Conservation (phyloP, 805 yeast species). For the Saccharomycopsis olivae region DNA sequence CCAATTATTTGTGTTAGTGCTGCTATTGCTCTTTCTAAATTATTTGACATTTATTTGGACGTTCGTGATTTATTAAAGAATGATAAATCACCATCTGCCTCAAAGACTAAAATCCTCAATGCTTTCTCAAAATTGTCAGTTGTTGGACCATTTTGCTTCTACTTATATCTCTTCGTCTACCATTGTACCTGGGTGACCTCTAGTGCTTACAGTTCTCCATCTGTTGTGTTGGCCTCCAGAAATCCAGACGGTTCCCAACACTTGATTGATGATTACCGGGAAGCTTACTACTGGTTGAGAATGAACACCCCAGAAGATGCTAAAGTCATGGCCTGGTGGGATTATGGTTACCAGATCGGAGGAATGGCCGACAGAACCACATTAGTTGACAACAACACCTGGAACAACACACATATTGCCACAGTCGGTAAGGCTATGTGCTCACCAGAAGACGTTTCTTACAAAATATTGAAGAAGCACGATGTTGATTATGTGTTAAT, state of each 20-base stretch:
- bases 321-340: constrained; percentile 99
- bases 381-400: constrained; percentile 94
- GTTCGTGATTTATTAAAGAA: constrained; percentile 27
- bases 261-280: constrained; percentile 93
- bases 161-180: constrained; percentile 70
- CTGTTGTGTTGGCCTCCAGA: constrained; percentile 82
- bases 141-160: constrained; percentile 54
- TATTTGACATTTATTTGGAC: constrained; percentile 75
- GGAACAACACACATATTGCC: constrained; percentile 99
- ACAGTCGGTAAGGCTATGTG: constrained; percentile 98
- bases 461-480: constrained; percentile 76
- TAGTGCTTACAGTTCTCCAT: constrained; percentile 93
- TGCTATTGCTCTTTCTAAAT: constrained; percentile 76
- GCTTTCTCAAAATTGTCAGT: constrained; percentile 53
- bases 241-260: constrained; percentile 77
- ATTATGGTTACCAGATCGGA: constrained; percentile 98
- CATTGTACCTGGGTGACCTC: constrained; percentile 98
- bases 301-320: constrained; percentile 97
- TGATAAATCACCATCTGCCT: not conserved
- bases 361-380: constrained; percentile 99
- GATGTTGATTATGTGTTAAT: constrained; percentile 93
- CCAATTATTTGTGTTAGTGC: constrained; percentile 93
- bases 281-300: constrained; percentile 97
- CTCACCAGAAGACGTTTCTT: constrained; percentile 76
- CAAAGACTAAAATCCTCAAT: constrained; percentile 18